phyloP scores from a whole-genome alignment of 345 rosid species.

The Brassica juncea region DNA sequence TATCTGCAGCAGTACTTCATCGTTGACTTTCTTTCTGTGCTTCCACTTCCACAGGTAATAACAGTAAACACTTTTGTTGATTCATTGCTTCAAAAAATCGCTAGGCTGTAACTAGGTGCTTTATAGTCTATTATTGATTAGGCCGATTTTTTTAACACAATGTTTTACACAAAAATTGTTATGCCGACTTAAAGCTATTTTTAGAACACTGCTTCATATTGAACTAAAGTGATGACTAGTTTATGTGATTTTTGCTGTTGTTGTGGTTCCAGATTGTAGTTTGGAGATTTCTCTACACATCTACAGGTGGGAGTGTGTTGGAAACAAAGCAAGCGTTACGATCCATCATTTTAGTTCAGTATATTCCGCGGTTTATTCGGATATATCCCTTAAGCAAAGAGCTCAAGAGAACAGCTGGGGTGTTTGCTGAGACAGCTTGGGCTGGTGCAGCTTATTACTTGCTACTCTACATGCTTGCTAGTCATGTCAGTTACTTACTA shows the following conservation, averaged over 20 bases:
- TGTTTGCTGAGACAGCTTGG: conserved; percentile 97
- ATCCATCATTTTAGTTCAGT: conserved; percentile 68
- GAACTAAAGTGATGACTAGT: not conserved
- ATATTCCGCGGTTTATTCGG: conserved; percentile 71
- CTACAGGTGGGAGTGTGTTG: conserved; percentile 73
- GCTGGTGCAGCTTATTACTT: conserved; percentile 97
- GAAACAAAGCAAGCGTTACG: conserved; percentile 76
- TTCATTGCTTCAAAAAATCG: not conserved
- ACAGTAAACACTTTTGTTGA: not conserved
- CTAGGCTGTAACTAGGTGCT: not conserved
- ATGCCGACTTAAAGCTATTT: not conserved
- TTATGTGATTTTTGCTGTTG: not conserved
- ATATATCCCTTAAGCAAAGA: conserved; percentile 75
- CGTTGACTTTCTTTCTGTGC: conserved; percentile 79
- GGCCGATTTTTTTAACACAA: not conserved
- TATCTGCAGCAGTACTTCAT: conserved; percentile 76
- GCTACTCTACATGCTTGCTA: conserved; percentile 93
- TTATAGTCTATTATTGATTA: not conserved
- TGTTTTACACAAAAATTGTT: no score
- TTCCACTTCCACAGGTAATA: conserved; percentile 92
- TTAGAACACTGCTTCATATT: not conserved
- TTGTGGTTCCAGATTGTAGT: conserved; percentile 65
- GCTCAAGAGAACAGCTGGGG: conserved; percentile 92
- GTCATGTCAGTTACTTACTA: conserved; percentile 72
- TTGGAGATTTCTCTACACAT: conserved; percentile 75